Conservation (phyloP, 2,329 filamentous ascomycete species). For the Fusarium nodosum region DNA sequence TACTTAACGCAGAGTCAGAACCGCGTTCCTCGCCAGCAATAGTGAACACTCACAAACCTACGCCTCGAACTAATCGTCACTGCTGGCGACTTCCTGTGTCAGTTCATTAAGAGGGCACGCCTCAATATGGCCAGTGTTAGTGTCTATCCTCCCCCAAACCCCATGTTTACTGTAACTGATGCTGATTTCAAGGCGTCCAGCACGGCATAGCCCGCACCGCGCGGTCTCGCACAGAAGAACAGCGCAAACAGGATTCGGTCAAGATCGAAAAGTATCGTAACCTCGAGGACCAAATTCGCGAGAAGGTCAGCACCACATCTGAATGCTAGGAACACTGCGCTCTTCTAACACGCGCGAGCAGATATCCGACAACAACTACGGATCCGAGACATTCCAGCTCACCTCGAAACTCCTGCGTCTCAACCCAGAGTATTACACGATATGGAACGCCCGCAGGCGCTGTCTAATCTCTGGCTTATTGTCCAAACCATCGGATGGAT, state of each 20-base stretch:
- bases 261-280: constrained; percentile 82
- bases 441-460: constrained; percentile 89
- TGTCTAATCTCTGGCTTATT: constrained; percentile 73
- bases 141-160: neutral
- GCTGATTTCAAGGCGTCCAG: constrained; percentile 61
- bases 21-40: neutral
- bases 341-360: constrained; percentile 41
- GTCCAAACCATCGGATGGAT: constrained; percentile 65
- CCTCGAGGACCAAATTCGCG: constrained; percentile 76
- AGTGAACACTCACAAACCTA: constrained; percentile 12
- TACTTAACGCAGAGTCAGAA: constrained; percentile 18
- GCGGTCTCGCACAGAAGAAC: constrained; percentile 74
- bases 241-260: constrained; percentile 77
- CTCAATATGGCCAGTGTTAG: constrained; percentile 48
- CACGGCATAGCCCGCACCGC: constrained; percentile 84
- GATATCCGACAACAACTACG: constrained; percentile 62
- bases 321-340: constrained; percentile 3
- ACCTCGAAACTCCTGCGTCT: constrained; percentile 79
- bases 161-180: constrained; percentile 42
- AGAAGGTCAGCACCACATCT: constrained; percentile 65
- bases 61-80: constrained; percentile 6
- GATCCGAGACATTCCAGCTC: constrained; percentile 71
- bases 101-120: constrained; percentile 8
- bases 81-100: constrained; percentile 12
- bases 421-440: constrained; percentile 91